A percentile compares a stretch with the other conserved stretches of the same genome.
Conservation (phyloP, 2,329 filamentous ascomycete genomes). For the Microdochium trichocladiopsis region DNA sequence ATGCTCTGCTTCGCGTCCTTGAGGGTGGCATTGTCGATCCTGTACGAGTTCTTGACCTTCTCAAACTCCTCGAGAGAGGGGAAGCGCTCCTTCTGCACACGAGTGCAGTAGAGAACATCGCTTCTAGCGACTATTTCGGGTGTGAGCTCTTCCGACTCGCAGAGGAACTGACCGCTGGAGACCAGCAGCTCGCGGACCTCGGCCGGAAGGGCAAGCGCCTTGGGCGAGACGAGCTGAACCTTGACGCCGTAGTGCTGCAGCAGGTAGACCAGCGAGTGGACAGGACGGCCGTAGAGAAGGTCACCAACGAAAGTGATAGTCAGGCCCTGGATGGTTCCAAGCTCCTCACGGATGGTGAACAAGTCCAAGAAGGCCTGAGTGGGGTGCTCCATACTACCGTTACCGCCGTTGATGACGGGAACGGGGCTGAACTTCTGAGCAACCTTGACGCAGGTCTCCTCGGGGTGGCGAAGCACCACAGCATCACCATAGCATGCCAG, state of each 20-base stretch:
- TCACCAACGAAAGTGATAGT: slow-evolving; percentile 96
- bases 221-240: slow-evolving; percentile 84
- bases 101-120: slow-evolving; percentile 94
- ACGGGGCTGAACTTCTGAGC: slow-evolving; percentile 84
- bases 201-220: slow-evolving; percentile 67
- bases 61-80: slow-evolving; percentile 75
- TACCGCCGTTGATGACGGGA: slow-evolving; percentile 94
- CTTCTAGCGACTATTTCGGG: slow-evolving; percentile 78
- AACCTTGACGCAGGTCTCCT: slow-evolving; percentile 70
- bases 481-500: slow-evolving; percentile 92
- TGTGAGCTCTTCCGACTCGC: slow-evolving; percentile 72
- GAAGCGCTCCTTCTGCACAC: slow-evolving; percentile 95
- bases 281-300: slow-evolving; percentile 84
- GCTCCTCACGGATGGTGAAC: slow-evolving; percentile 96
- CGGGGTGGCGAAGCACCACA: slow-evolving; percentile 89
- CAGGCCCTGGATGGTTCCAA: slow-evolving; percentile 89
- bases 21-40: slow-evolving; percentile 84
- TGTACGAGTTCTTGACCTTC: slow-evolving; percentile 77
- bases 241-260: slow-evolving; percentile 93
- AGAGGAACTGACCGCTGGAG: slow-evolving; percentile 66
- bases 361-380: slow-evolving; percentile 97
- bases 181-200: slow-evolving; percentile 68
- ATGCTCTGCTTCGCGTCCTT: slow-evolving; percentile 89
- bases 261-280: slow-evolving; percentile 91
- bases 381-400: slow-evolving; percentile 91